These are phyloP conservation scores for Russula lepida DNA, from an alignment of 768 basidiomycete species.

Conservation along the genomic window DNA sequence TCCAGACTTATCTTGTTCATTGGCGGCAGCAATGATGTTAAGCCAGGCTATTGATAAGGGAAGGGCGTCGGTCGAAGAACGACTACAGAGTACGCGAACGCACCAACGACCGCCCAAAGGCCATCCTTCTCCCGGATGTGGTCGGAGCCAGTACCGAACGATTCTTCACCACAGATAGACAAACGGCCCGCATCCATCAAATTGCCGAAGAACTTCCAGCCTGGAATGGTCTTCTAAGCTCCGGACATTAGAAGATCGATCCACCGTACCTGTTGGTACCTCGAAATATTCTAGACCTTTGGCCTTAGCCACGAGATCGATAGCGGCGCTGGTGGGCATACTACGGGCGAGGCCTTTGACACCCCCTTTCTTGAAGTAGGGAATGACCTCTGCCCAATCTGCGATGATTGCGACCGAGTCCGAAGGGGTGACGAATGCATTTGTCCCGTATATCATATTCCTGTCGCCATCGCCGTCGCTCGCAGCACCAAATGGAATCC, in stretches of 20 bases:
- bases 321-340: constrained; percentile 97
- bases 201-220: constrained; percentile 99
- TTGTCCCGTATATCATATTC: constrained; percentile 99
- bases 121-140: constrained; percentile 99
- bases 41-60: constrained; percentile 66
- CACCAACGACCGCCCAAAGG: constrained; percentile 92
- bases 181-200: constrained; percentile 97
- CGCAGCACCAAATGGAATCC: constrained; percentile 91
- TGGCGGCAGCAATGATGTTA: constrained; percentile 90
- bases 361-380: constrained; percentile 85
- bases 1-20: constrained; percentile 49
- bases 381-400: constrained; percentile 87
- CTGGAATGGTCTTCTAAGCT: constrained; percentile 32
- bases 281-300: constrained; percentile 92
- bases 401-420: constrained; percentile 99
- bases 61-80: not conserved
- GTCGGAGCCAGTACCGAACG: constrained; percentile 99
- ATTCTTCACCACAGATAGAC: constrained; percentile 98
- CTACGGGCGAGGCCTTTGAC: constrained; percentile 93
- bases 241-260: not conserved
- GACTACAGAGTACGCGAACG: constrained; percentile 26
- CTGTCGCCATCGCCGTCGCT: constrained; percentile 97
- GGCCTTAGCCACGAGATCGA: constrained; percentile 91
- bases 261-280: constrained; percentile 78
- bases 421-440: constrained; percentile 95